Evolutionary conservation across 441 rosid genomes (phyloP).

Genomic region (Flueggea neowawraea): DNA sequence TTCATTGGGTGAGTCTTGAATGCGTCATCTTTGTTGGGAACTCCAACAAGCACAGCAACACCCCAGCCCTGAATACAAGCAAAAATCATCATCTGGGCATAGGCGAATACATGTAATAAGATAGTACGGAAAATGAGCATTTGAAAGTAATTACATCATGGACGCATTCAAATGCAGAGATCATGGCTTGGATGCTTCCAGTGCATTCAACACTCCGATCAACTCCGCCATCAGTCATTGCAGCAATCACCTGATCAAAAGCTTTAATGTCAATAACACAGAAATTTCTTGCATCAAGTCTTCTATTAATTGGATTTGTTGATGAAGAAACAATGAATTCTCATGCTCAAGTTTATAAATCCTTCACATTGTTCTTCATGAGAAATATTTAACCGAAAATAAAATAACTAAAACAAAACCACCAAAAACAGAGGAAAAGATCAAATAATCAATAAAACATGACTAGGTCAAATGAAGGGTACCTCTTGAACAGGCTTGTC

Average conservation of each 20-base stretch:
- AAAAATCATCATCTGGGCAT: too few relatives aligned
- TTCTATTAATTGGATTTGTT: too few relatives aligned
- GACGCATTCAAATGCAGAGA: slow-evolving; percentile 84
- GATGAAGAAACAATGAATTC: too few relatives aligned
- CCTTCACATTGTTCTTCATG: too few relatives aligned
- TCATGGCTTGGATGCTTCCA: slow-evolving; percentile 71
- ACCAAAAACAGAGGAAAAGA: background rate
- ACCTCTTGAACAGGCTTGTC: slow-evolving; percentile 86
- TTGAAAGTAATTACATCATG: slow-evolving; percentile 56
- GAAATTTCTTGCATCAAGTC: background rate
- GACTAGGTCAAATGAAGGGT: background rate
- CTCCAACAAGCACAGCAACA: slow-evolving; percentile 91
- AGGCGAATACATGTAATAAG: too few relatives aligned
- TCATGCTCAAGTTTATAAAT: too few relatives aligned
- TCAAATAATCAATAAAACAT: background rate
- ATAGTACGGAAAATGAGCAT: too few relatives aligned
- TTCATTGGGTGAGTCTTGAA: slow-evolving; percentile 81
- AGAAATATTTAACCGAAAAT: too few relatives aligned
- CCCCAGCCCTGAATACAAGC: slow-evolving; percentile 74
- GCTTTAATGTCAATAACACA: background rate
- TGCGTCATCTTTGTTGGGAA: slow-evolving; percentile 70
- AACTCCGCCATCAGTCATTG: slow-evolving; percentile 78
- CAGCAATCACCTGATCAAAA: slow-evolving; percentile 52
- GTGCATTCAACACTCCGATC: slow-evolving; percentile 83
- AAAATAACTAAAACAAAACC: too few relatives aligned